Evolutionary conservation across 2,329 filamentous ascomycete species (phyloP).

Genomic region (Penicillium rolfsii): DNA sequence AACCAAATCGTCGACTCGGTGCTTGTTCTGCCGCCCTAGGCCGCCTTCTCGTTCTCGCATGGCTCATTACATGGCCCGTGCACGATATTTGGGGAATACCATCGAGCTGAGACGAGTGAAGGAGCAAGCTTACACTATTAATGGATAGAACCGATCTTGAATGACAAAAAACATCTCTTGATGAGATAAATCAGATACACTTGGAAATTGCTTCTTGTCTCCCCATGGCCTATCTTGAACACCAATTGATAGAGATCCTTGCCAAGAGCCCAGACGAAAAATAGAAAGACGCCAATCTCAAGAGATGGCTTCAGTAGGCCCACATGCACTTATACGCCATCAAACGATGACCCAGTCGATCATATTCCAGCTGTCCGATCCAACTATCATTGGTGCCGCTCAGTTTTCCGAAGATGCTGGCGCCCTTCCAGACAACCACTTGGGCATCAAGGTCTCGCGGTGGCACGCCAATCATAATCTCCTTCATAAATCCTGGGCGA

Average conservation of each 20-base stretch:
- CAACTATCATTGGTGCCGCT: constrained; percentile 88
- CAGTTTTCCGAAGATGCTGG: constrained; percentile 91
- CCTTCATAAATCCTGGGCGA: constrained; percentile 64
- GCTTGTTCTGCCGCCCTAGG: constrained; percentile 34
- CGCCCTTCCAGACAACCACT: constrained; percentile 98
- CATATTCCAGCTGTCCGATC: constrained; percentile 86
- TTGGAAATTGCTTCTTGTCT: background rate
- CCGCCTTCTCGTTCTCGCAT: constrained; percentile 29
- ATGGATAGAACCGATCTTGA: too few species aligned
- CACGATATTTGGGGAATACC: background rate
- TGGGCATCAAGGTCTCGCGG: constrained; percentile 95
- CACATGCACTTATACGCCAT: constrained; percentile 80
- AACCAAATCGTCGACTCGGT: background rate
- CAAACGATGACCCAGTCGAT: constrained; percentile 77
- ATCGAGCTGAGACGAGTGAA: too few species aligned
- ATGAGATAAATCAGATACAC: background rate
- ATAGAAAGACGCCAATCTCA: background rate
- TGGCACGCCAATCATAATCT: constrained; percentile 68
- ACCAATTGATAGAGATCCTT: constrained; percentile 12
- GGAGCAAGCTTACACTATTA: too few species aligned
- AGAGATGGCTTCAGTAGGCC: constrained; percentile 51
- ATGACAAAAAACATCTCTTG: background rate
- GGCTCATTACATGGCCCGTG: background rate
- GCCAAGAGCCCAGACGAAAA: constrained; percentile 8
- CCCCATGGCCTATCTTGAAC: constrained; percentile 10